Evolutionary conservation across 129 eudicot genomes (phyloP), one percentile per base, ranked within the genome.

Genomic region (Scalesia atractyloides): DNA sequence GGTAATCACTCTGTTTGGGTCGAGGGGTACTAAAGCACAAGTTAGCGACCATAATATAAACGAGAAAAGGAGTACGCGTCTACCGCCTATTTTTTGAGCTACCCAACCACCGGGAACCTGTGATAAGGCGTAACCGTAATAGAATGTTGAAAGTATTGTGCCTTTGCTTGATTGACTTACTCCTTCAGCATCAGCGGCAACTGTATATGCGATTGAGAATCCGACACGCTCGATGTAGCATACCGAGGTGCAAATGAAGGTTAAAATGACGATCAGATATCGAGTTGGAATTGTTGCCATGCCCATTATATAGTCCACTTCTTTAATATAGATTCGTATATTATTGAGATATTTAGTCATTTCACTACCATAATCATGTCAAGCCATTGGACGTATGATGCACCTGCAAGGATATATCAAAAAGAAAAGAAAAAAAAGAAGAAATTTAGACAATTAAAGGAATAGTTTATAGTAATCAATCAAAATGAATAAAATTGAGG

Each of bases 31-130:
- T 39, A 94, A 73, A 22, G 97, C 97, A 77, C 93, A 94, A 56
- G 97, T 94, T 46, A 86, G 73, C 19, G 98, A 94, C 98, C 98
- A 94, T 67, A 94, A 60, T 6, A 94, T 41, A 50, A 90, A 94
- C 16, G 98, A 94, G 39, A 94, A 83, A 49, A 94, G 89, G 69
- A 94, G 98, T 34, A 90, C 96, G 43, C 96, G 93, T 73, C 97
- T 81, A 50, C 98, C 98, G 0, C 98, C 98, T 20, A 94, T 86
- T 73, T 77, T 87, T 62, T 94, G 97, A 64, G 98, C 98, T 39
- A 89, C 95, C 97, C 97, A 94, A 43, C 97, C 98, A 34, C 97
- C 98, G 1, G 98, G 98, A 20, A 94, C 89, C 71, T 94, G 97
- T 44, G 98, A 94, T 75, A 96, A 90, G 34, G 97, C 98, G 66